phyloP scores from a whole-genome alignment of 1,139 yeast species.

The Keqinozyma sinolaborantium region DNA sequence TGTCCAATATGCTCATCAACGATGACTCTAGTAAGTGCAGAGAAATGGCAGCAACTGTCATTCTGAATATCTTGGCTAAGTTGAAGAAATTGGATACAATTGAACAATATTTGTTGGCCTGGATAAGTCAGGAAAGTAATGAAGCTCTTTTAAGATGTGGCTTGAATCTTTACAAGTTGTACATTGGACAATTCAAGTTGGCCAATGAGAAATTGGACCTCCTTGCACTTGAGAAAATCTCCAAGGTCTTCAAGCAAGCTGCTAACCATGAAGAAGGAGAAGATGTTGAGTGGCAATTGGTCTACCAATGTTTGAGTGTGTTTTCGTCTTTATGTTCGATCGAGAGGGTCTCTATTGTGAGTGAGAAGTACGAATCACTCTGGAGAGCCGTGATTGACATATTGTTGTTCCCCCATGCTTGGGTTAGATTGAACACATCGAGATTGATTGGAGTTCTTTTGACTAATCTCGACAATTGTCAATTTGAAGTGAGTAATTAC shows the following conservation, averaged over 20 bases:
- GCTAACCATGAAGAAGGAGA: slow-evolving; percentile 27
- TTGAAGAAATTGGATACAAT: slow-evolving; percentile 40
- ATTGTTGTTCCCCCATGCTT: slow-evolving; percentile 81
- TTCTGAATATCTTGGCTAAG: slow-evolving; percentile 54
- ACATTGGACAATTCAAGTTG: slow-evolving; percentile 48
- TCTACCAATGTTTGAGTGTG: slow-evolving; percentile 63
- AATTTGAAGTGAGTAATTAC: slow-evolving; percentile 26
- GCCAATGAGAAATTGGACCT: slow-evolving; percentile 38
- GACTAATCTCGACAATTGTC: slow-evolving; percentile 32
- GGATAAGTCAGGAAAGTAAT: slow-evolving; percentile 63
- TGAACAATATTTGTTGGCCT: slow-evolving; percentile 58
- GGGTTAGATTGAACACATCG: slow-evolving; percentile 79
- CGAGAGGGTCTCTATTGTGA: slow-evolving; percentile 28
- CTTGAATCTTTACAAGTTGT: slow-evolving; percentile 66
- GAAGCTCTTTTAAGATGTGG: slow-evolving; percentile 70
- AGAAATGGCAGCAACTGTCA: slow-evolving; percentile 72
- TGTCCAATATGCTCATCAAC: slow-evolving; percentile 72
- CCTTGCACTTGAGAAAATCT: slow-evolving; percentile 34
- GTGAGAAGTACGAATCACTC: slow-evolving; percentile 22
- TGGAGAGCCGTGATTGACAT: slow-evolving; percentile 57
- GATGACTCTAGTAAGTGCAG: slow-evolving; percentile 83
- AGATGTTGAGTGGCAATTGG: slow-evolving; percentile 66
- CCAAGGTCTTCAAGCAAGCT: slow-evolving; percentile 31
- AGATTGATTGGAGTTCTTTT: slow-evolving; percentile 56
- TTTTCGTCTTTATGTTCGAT: slow-evolving; percentile 39